A percentile compares a stretch with the other conserved stretches of the same genome.
Conservation (phyloP, 2,329 filamentous ascomycete genomes). For the Alternaria brassicae region DNA sequence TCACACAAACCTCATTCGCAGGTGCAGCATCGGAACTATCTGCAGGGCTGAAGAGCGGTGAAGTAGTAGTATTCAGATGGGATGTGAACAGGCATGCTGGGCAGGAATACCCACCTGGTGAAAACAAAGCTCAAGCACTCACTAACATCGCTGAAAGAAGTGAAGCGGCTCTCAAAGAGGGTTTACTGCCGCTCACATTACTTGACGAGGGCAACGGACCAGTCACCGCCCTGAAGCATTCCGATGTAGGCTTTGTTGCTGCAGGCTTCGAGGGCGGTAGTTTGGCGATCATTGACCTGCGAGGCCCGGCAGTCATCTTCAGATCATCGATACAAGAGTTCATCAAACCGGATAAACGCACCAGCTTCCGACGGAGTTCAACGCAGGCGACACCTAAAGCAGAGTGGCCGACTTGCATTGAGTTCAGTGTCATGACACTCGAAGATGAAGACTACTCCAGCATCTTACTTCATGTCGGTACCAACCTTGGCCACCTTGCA, state of each 20-base stretch:
- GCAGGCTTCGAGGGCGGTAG: constrained; percentile 84
- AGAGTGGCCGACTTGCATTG: constrained; percentile 82
- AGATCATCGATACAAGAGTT: constrained; percentile 76
- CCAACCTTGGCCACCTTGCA: constrained; percentile 79
- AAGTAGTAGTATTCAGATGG: constrained; percentile 87
- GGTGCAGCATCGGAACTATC: constrained; percentile 84
- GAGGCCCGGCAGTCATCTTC: constrained; percentile 85
- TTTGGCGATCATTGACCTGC: constrained; percentile 83
- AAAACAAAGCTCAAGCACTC: constrained; percentile 60
- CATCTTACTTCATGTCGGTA: constrained; percentile 90
- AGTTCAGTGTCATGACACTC: constrained; percentile 88
- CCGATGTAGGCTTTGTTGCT: constrained; percentile 92
- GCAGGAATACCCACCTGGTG: constrained; percentile 64
- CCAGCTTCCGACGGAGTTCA: constrained; percentile 70
- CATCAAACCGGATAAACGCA: constrained; percentile 75
- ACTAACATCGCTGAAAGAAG: constrained; percentile 76
- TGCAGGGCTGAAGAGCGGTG: constrained; percentile 81
- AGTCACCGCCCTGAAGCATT: constrained; percentile 79
- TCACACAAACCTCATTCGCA: constrained; percentile 81
- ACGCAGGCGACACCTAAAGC: constrained; percentile 55
- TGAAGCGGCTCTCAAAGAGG: constrained; percentile 78
- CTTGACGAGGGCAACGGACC: constrained; percentile 84
- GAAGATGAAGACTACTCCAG: constrained; percentile 96
- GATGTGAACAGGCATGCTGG: constrained; percentile 78
- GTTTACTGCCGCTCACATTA: constrained; percentile 78